phyloP scores from a whole-genome alignment of 139 green algal genomes.

The Zygnema cylindricum region DNA sequence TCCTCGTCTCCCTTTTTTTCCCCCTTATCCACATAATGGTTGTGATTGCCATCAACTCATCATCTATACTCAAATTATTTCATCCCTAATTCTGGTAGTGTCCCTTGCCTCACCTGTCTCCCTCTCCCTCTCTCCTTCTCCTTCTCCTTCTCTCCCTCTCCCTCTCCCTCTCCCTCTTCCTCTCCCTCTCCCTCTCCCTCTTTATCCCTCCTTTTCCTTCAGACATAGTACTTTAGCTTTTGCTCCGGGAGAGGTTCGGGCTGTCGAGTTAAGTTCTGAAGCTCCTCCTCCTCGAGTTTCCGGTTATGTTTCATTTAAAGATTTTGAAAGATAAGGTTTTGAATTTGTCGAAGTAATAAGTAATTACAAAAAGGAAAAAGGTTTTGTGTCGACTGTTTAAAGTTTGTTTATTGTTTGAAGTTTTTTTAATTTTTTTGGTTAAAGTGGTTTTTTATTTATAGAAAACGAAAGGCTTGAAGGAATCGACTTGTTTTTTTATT shows the following conservation, averaged over 20 bases:
- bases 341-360: no score
- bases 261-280: conserved; percentile 1
- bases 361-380: no score
- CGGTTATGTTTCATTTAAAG: conserved; percentile 8
- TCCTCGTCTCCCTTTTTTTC: no score
- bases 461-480: no score
- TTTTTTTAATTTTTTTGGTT: no score
- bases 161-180: not conserved
- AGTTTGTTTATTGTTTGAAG: no score
- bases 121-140: not conserved
- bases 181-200: not conserved
- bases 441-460: no score
- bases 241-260: conserved; percentile 43
- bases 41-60: not conserved
- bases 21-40: no score
- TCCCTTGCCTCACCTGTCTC: not conserved
- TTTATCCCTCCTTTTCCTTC: not conserved
- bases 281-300: conserved; percentile 17
- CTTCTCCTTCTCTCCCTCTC: not conserved
- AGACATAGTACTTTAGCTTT: conserved; percentile 37
- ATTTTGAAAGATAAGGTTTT: no score
- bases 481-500: no score
- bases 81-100: not conserved
- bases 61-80: not conserved
- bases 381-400: no score